Percentiles rank a stretch among this genome's conserved stretches.
Evolutionary conservation across 805 yeast species (phyloP).

Genomic region (fission yeast (Schizosaccharomyces pombe)): DNA sequence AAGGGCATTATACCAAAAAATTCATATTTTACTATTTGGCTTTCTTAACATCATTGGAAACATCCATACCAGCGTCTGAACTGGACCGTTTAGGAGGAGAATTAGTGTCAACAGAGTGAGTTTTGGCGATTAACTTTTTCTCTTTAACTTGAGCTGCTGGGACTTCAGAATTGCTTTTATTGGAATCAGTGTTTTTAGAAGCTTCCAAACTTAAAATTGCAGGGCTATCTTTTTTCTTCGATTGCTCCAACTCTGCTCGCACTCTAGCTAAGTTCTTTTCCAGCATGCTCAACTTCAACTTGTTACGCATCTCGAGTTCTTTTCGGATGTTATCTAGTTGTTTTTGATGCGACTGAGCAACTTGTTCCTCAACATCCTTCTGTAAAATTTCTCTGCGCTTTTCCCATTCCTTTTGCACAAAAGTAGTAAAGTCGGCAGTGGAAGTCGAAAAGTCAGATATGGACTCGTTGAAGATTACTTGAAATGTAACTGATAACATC

Average conservation of each 20-base stretch:
- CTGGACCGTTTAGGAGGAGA: no score
- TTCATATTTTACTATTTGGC: no score
- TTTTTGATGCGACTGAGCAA: not conserved
- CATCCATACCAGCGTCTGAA: no score
- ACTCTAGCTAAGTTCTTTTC: not conserved
- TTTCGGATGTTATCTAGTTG: not conserved
- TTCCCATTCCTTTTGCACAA: not conserved
- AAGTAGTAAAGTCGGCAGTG: not conserved
- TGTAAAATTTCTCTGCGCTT: not conserved
- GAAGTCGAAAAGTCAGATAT: not conserved
- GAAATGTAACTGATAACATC: not conserved
- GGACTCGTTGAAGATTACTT: not conserved
- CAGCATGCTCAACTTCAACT: not conserved
- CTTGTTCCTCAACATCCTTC: not conserved
- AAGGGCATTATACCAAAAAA: no score
- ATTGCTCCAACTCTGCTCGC: not conserved
- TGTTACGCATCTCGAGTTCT: not conserved
- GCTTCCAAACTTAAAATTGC: not conserved
- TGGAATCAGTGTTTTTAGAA: not conserved
- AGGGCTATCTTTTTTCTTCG: not conserved
- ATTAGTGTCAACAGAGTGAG: no score
- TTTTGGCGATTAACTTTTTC: no score
- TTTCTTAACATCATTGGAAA: no score
- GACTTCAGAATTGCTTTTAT: no score
- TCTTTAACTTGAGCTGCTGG: no score